These are phyloP conservation scores for Nitzschia sp. DNA, from an alignment of 108 stramenopile genomes.

Conservation along the genomic window DNA sequence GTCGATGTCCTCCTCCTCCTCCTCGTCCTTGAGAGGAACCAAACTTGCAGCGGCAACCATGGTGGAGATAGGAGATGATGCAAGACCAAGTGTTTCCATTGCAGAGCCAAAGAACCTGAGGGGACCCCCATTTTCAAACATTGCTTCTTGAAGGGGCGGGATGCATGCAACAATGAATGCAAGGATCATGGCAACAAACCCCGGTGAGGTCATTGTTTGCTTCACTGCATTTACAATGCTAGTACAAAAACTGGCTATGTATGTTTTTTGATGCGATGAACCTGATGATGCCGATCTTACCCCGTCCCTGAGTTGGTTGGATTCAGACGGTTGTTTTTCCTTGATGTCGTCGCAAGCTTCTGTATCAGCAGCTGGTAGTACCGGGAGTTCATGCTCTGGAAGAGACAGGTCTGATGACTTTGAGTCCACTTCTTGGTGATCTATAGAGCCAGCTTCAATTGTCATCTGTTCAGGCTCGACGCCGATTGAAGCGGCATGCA, in stretches of 20 bases:
- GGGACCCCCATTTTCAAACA: constrained; percentile 52
- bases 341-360: background rate
- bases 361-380: background rate
- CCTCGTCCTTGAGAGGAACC: constrained; percentile 29
- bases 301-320: no score
- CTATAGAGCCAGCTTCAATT: background rate
- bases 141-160: constrained; percentile 50
- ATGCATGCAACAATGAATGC: constrained; percentile 65
- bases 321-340: no score
- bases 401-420: background rate
- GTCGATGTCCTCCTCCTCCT: background rate
- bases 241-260: no score
- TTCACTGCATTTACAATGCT: constrained; percentile 31
- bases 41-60: constrained; percentile 62
- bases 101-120: constrained; percentile 64
- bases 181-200: constrained; percentile 53
- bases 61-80: constrained; percentile 46
- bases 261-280: no score
- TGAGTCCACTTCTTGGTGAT: background rate
- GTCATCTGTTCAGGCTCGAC: constrained; percentile 1
- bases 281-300: no score
- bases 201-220: constrained; percentile 51
- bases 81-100: constrained; percentile 55
- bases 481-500: constrained; percentile 10
- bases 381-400: background rate